Evolutionary conservation across 1,139 yeast species (phyloP), one percentile per base, ranked within the genome.

Genomic region (Kazachstania sp.): DNA sequence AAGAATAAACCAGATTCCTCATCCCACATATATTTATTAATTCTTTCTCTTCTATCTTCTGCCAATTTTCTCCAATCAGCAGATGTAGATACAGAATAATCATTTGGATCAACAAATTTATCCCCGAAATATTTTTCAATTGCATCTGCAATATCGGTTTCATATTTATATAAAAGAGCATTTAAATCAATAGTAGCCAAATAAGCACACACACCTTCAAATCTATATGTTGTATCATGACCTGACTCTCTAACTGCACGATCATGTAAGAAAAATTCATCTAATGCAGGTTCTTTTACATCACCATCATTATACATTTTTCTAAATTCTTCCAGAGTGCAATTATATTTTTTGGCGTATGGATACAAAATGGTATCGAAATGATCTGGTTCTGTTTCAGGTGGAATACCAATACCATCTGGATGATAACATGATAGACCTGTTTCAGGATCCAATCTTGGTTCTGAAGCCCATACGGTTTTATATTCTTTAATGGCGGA

Each of bases 191-290:
- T 83, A 0, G 97, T 92, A 2, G 95, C 97, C 54, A 92, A 70
- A 61, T 85, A 72, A 0, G 96, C 97, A 67, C 95, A 87, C 45
- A 79, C 77, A 34, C 95, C 95, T 68, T 90, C 97, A 47, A 92
- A 71, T 59, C 98, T 74, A 63, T 90, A 88, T 2, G 92, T 76
- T 0, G 97, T 94, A 64, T 92, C 98, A 65, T 92, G 98, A 1
- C 98, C 98, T 41, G 95, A 83, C 67, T 92, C 98, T 61, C 98
- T 78, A 15, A 92, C 95, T 1, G 95, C 97, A 51, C 97, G 75
- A 66, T 92, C 98, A 64, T 92, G 96, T 47, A 86, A 66, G 65
- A 92, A 86, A 66, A 87, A 94, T 54, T 81, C 88, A 61, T 92
- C 98, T 48, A 92, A 72, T 15, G 73, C 79, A 0, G 95, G 95